Evolutionary conservation across 139 green algal genomes (phyloP), one percentile per base, ranked within the genome.

Genomic region (Chlorella ohadii): DNA sequence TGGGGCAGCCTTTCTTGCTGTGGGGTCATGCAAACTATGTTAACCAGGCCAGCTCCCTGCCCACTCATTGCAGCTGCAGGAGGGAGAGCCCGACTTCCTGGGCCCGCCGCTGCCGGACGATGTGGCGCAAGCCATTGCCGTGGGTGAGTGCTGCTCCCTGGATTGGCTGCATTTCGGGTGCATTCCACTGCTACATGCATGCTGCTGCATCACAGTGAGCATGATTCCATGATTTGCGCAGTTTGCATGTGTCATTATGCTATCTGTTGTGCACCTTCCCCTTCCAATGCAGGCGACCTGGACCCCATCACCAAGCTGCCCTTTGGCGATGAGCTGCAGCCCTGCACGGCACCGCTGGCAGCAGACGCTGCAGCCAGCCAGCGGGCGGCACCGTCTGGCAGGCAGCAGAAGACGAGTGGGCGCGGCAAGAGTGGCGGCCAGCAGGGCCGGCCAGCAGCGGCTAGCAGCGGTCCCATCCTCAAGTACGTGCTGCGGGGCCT

Each of bases 41-140:
- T 59, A 13, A 59, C 44, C 44, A 51, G 6, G 44, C 44, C 51
- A 59, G 2, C 51, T 3, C 22, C 51, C 51, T 4, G 22, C 19
- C 15, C 51, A 2, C 5, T 72, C 44, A 22, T 12, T 72, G 47
- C n/a, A 84, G 16, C 65, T 88, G 56, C 78, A 25, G 19, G 70
- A 83, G 19, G 88, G 79, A 1, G 87, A 86, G 44, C 79, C 93
- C 68, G 82, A 87, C 55, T 98, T 98, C 79, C 84, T 98, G 80
- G 96, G 96, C 13, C 92, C 94, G 16, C 55, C 85, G 27, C 84
- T 97, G 79, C 66, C 85, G 2, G 71, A 87, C 4, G 78, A 90
- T 0, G 19, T 96, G 9, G 96, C 93, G 11, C 73, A 74, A 4
- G 83, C 79, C 33, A 90, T 98, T 33, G 96, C 96, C 5, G 72